Percentiles rank a stretch among this genome's conserved stretches.
Conservation (phyloP, 2,329 filamentous ascomycete species). For the Beauveria asiatica region DNA sequence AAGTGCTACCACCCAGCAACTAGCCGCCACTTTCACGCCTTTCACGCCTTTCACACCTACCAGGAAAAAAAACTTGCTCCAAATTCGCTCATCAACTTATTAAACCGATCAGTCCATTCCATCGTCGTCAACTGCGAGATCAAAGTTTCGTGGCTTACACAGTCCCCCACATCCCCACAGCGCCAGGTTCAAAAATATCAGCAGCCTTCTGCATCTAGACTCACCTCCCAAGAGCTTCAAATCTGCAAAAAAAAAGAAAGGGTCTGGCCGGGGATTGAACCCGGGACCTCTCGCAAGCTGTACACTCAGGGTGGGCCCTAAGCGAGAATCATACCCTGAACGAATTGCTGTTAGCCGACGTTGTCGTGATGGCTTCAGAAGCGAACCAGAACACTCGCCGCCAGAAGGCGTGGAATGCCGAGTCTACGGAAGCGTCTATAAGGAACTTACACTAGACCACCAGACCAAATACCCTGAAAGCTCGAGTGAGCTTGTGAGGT, state of each 20-base stretch:
- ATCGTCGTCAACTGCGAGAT: too few relatives aligned
- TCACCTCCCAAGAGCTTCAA: not conserved
- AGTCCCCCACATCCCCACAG: not conserved
- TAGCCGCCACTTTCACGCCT: too few relatives aligned
- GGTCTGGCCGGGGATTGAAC: conserved; percentile 39
- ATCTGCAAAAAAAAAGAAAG: conserved; percentile 24
- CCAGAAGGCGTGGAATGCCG: not conserved
- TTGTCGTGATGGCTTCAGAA: conserved; percentile 8
- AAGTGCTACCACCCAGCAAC: too few relatives aligned
- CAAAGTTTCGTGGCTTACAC: not conserved
- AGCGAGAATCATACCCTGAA: conserved; percentile 24
- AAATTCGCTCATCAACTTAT: too few relatives aligned
- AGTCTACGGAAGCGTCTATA: not conserved
- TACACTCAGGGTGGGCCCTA: conserved; percentile 19
- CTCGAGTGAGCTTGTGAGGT: not conserved
- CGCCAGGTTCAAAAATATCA: not conserved
- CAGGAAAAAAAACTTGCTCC: too few relatives aligned
- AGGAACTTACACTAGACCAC: conserved; percentile 12
- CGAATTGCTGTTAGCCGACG: conserved; percentile 12
- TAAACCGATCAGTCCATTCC: too few relatives aligned
- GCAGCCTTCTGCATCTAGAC: not conserved
- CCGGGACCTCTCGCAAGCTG: conserved; percentile 35
- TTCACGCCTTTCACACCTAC: too few relatives aligned
- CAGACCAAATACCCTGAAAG: conserved; percentile 4
- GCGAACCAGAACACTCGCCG: not conserved